Percentiles rank a stretch among this genome's conserved stretches.
These are phyloP conservation scores for Chytriomyces sp. DNA, from an alignment of 192 early-diverging fungal species.

Conservation along the genomic window DNA sequence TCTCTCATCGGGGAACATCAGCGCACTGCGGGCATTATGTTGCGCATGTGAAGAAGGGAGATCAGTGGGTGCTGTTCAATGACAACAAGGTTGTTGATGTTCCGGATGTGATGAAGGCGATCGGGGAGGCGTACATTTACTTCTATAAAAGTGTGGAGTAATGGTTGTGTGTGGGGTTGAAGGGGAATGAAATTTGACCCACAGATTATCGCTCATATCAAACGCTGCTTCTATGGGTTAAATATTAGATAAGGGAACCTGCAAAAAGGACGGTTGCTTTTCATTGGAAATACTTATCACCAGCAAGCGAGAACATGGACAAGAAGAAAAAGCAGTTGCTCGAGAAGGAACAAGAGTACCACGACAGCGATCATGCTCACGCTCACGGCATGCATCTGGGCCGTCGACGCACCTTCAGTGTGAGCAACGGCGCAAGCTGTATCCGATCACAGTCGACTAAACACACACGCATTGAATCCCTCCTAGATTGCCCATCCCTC, in stretches of 20 bases:
- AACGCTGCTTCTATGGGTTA: too few species aligned
- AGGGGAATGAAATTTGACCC: background rate
- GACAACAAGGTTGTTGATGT: conserved; percentile 91
- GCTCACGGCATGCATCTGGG: background rate
- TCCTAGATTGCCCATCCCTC: too few species aligned
- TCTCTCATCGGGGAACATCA: conserved; percentile 95
- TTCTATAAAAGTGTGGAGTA: conserved; percentile 32
- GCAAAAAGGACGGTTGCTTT: too few species aligned
- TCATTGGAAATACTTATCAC: background rate
- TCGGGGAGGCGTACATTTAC: conserved; percentile 56
- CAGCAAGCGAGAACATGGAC: background rate
- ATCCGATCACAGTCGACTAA: too few species aligned
- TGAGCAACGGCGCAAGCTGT: background rate
- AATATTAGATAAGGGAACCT: too few species aligned
- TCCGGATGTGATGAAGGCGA: conserved; percentile 48
- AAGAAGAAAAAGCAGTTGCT: background rate
- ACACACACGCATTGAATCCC: too few species aligned
- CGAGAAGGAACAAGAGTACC: background rate
- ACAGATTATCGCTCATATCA: background rate
- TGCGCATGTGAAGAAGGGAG: conserved; percentile 75
- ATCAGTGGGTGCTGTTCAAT: conserved; percentile 91
- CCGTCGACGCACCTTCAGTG: background rate
- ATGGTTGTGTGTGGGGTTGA: background rate
- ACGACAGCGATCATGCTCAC: background rate
- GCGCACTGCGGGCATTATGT: conserved; percentile 98